Conservation (phyloP, 768 basidiomycete species). For the Pisolithus sp. region DNA sequence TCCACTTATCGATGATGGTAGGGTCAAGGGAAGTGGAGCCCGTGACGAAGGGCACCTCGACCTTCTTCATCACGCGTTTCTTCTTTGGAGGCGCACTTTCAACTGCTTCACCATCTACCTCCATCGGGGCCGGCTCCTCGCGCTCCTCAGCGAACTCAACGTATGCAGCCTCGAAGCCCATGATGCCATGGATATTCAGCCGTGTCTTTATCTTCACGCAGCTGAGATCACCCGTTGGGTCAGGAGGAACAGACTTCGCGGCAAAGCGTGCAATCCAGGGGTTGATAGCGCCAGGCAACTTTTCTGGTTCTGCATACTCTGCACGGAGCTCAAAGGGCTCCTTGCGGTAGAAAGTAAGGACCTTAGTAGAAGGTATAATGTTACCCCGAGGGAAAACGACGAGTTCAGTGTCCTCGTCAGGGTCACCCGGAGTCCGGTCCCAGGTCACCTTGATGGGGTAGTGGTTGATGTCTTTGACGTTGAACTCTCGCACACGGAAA, state of each 20-base stretch:
- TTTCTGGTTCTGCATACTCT: slow-evolving; percentile 64
- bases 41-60: slow-evolving; percentile 68
- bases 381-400: slow-evolving; percentile 86
- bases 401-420: slow-evolving; percentile 87
- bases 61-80: slow-evolving; percentile 82
- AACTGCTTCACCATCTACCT: slow-evolving; percentile 49
- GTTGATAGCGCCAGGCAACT: slow-evolving; percentile 74
- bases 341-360: slow-evolving; percentile 90
- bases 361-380: slow-evolving; percentile 86
- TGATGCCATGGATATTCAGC: slow-evolving; percentile 77
- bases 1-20: slow-evolving; percentile 53
- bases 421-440: slow-evolving; percentile 66
- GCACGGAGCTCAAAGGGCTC: slow-evolving; percentile 86
- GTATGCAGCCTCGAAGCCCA: slow-evolving; percentile 84
- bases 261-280: slow-evolving; percentile 80
- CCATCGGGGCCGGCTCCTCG: slow-evolving; percentile 66
- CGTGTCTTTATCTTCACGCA: slow-evolving; percentile 89
- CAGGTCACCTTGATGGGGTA: slow-evolving; percentile 92
- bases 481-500: slow-evolving; percentile 96
- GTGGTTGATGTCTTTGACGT: slow-evolving; percentile 74
- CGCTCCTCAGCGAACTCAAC: slow-evolving; percentile 76
- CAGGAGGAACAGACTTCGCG: slow-evolving; percentile 72
- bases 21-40: slow-evolving; percentile 61
- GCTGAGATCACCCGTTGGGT: slow-evolving; percentile 64
- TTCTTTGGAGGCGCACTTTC: slow-evolving; percentile 52